These are phyloP conservation scores for Orbilia oligospora DNA, from an alignment of 2,329 filamentous ascomycete genomes.

Conservation along the genomic window DNA sequence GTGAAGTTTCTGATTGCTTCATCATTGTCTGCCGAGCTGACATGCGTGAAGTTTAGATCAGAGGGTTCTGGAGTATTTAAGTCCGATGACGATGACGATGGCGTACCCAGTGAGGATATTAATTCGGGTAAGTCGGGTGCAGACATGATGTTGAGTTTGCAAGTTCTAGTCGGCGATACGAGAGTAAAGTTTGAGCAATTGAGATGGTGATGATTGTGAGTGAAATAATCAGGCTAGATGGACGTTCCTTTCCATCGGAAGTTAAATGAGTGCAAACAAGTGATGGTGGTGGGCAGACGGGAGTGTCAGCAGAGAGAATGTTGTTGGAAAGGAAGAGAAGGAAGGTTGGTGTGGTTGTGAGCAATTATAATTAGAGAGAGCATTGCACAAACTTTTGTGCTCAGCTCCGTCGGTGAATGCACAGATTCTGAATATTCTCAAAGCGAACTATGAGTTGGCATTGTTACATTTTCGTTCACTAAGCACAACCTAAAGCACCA, in stretches of 20 bases:
- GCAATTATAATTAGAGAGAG: background rate
- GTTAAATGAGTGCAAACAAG: background rate
- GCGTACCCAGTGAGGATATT: background rate
- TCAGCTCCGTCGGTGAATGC: no score
- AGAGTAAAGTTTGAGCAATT: background rate
- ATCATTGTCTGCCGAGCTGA: background rate
- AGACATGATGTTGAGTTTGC: background rate
- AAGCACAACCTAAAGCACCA: no score
- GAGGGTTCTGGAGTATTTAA: background rate
- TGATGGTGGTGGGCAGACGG: background rate
- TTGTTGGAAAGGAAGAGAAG: background rate
- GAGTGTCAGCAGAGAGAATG: background rate
- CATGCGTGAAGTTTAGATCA: background rate
- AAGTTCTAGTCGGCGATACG: background rate
- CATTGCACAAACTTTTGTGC: background rate
- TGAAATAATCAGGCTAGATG: background rate
- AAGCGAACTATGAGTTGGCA: background rate
- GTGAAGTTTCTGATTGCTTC: background rate
- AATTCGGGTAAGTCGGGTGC: background rate
- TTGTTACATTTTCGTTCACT: constrained; percentile 10
- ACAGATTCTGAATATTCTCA: no score
- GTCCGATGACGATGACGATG: background rate
- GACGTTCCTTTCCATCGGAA: background rate
- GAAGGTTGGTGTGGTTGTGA: background rate
- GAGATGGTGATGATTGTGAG: background rate